Evolutionary conservation across 805 yeast species (phyloP), one percentile per base, ranked within the genome.

Genomic region (Danielozyma ontarioensis): DNA sequence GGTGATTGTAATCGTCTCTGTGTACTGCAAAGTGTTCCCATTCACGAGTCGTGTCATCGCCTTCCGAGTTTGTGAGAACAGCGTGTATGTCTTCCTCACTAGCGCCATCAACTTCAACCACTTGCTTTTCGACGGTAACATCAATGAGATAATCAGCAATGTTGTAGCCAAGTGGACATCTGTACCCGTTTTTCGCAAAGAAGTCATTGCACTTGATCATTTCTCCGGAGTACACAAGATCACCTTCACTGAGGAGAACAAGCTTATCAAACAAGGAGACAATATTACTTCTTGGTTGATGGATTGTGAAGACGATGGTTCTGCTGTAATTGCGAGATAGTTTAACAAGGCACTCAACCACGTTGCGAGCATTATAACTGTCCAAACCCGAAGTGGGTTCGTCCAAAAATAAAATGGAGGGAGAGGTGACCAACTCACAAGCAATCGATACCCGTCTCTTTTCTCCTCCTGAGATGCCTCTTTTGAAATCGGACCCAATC

Each of bases 301-400:
- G 98, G 44, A 93, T 93, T 0, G 98, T 87, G 54, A 93, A 83
- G 2, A 93, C 76, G 31, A 93, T 78, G 0, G 98, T 90, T 53
- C 97, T 78, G 39, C 83, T 80, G 56, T 80, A 84, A 47, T 79
- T 82, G 37, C 79, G 71, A 0, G 97, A 86, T 37, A 93, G 68
- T 36, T 83, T 73, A 2, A 84, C 90, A 28, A 93, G 68, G 40
- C 87, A 74, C 40, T 88, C 97, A 28, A 93, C 70, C 5, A 93
- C 98, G 47, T 89, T 87, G 51, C 76, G 79, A 1, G 98, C 97
- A 59, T 89, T 90, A 54, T 76, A 90, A 5, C 97, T 80, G 56
- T 93, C 99, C 37, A 93, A 68, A 1, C 99, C 99, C 0, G 96
- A 86, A 0, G 98, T 88, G 17, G 96, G 96, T 53, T 88, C 96